Evolutionary conservation across 371 early-diverging fungal species (phyloP), one percentile per base, ranked within the genome.

Genomic region (Syncephalastrum sp.): DNA sequence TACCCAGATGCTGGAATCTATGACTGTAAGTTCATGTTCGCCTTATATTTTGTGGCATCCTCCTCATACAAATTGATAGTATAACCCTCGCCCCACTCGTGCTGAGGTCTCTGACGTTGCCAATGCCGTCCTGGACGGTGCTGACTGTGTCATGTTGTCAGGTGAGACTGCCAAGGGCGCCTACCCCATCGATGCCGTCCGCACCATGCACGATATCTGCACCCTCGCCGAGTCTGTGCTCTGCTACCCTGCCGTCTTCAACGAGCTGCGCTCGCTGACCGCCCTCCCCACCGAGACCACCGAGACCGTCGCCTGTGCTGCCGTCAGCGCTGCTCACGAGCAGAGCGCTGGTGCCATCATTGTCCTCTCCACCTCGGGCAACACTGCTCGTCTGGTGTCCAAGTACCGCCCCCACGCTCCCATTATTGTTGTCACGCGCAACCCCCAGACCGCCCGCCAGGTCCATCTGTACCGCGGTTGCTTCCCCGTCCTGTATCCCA

Each of bases 1-100:
- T 48, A 99, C 99, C 47, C 99, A 99, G 79, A 99, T 99, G 99
- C 75, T 99, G 47, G 99, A 99, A 73, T 94, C 95, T 41, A 99
- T 99, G 99, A 97, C 92, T 42, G 77, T 82, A 74, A 68, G 74
- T 44, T 3, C 38, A 2, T 33, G 2, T 33, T 33, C 8, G 2
- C 12, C 38, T 33, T 12, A 33, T 5, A 10, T 33, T 33, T 0
- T 33, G 10, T 2, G 38, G 10, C 38, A 33, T 0, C 38, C 5
- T 33, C 10, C 38, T 33, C 38, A 33, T 10, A 0, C 38, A 33
- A 8, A 10, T 2, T 10, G 2, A 33, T 10, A 33, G 82, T 84
- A 82, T 70, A 94, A 94, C 77, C 92, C 93, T 57, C 86, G 94
- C 33, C 99, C 99, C 16, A 99, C 98, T 33, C 92, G 99, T 73